phyloP scores from a whole-genome alignment of 2,329 filamentous ascomycete species.

The Cryphonectria japonica region DNA sequence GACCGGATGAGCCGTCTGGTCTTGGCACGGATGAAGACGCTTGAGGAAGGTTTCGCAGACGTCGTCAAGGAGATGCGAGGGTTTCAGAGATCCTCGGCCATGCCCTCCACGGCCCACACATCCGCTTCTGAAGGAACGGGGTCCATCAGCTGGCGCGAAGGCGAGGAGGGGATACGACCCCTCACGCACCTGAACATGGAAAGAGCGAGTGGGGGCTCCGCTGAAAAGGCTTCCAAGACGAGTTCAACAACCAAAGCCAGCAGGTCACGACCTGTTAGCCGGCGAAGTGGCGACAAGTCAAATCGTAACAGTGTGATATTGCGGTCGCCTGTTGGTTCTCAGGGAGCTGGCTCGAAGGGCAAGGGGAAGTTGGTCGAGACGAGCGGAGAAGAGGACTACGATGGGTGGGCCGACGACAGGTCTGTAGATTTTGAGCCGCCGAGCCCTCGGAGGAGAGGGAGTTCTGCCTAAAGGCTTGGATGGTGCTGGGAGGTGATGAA shows the following conservation, averaged over 20 bases:
- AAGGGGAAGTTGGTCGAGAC: conserved; percentile 56
- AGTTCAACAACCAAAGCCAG: conserved; percentile 32
- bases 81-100: conserved; percentile 51
- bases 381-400: conserved; percentile 48
- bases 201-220: conserved; percentile 32
- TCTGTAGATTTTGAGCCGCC: conserved; percentile 20
- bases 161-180: conserved; percentile 5
- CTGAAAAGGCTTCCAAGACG: conserved; percentile 34
- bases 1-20: conserved; percentile 81
- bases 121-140: conserved; percentile 42
- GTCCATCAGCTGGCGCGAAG: conserved; percentile 24
- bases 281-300: conserved; percentile 44
- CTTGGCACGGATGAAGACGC: conserved; percentile 86
- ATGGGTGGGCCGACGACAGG: conserved; percentile 30
- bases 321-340: conserved; percentile 42
- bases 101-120: conserved; percentile 54
- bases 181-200: conserved; percentile 40
- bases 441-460: conserved; percentile 41
- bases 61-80: conserved; percentile 81
- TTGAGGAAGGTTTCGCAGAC: conserved; percentile 89
- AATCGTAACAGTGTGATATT: conserved; percentile 29
- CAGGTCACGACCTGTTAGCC: conserved; percentile 41
- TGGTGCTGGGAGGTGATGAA: conserved; percentile 1
- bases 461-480: conserved; percentile 44
- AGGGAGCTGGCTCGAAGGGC: conserved; percentile 40